Evolutionary conservation across 164 flowering plant species (phyloP), one percentile per base, ranked within the genome.

Genomic region (Umbellularia californica): DNA sequence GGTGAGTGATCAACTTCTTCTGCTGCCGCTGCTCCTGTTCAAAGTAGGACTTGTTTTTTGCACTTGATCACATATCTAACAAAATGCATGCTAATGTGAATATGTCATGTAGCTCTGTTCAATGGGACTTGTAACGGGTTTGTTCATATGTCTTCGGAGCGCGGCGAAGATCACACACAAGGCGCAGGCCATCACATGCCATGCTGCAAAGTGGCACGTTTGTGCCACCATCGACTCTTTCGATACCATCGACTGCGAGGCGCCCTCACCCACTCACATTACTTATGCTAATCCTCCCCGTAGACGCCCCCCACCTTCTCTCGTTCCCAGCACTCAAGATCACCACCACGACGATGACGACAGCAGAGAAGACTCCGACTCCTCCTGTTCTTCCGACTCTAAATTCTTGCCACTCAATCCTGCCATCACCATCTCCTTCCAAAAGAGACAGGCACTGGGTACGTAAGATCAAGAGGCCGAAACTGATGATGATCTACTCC

Each of bases 161-260:
- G 97, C 97, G 17, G 85, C 97, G 2, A 90, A 89, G 81, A 93
- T 95, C 76, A 95, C 98, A 0, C 98, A 95, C 83, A 91, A 90
- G 80, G 98, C 95, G 9, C 98, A 89, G 74, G 76, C 89, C 1
- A 83, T 93, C 15, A 90, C 94, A 0, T 78, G 87, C 77, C 88
- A 89, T 13, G 97, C 98, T 22, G 85, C 97, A 22, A 93, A 88
- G 81, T 95, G 97, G 98, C 97, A 95, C 55, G 87, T 88, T 0
- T 91, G 95, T 77, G 94, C 97, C 0, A 95, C 98, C 20, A 74
- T 91, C 19, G 90, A 91, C 30, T 84, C 92, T 0, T 88, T 88
- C 58, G 97, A 90, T 2, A 47, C 64, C 11, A 65, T 71, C 9
- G 91, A 90, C 0, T 75, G 81, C 9, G 98, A 90, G 79, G 85